A percentile compares a stretch with the other conserved stretches of the same genome.
Evolutionary conservation across 139 green algal species (phyloP).

Genomic region (Spirogloea muscicola): DNA sequence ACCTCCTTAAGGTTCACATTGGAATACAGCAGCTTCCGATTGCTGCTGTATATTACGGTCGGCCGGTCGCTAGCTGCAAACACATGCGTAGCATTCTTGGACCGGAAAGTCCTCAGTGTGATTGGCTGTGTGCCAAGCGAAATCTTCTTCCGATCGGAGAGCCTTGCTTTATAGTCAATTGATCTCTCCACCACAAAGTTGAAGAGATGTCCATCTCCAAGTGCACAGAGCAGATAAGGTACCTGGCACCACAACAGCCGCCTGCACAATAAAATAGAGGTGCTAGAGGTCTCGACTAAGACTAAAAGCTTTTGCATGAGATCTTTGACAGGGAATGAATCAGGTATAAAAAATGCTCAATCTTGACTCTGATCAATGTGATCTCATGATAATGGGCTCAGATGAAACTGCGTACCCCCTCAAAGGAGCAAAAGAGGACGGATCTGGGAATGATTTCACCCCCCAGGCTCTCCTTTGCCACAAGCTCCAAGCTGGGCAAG

Average conservation of each 20-base stretch:
- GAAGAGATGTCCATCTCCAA: constrained; percentile 72
- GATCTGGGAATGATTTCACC: constrained; percentile 77
- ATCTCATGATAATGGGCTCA: background rate
- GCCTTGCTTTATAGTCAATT: constrained; percentile 20
- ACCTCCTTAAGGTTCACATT: constrained; percentile 94
- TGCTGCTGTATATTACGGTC: constrained; percentile 87
- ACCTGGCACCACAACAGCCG: constrained; percentile 22
- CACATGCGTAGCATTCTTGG: constrained; percentile 61
- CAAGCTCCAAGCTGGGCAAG: constrained; percentile 52
- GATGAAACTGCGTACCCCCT: constrained; percentile 49
- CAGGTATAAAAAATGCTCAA: no score
- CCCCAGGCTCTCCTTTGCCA: constrained; percentile 52
- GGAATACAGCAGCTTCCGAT: constrained; percentile 91
- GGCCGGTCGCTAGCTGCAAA: constrained; percentile 92
- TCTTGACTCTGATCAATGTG: background rate
- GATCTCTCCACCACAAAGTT: constrained; percentile 48
- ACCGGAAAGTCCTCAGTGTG: constrained; percentile 68
- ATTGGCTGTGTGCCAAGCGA: constrained; percentile 89
- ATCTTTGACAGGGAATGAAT: no score
- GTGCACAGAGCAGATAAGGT: constrained; percentile 73
- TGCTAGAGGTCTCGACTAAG: no score
- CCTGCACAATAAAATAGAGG: no score
- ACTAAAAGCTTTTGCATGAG: no score
- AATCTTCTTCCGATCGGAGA: constrained; percentile 75
- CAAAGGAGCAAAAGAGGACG: constrained; percentile 77